Evolutionary conservation across 1,284 basidiomycete genomes (phyloP).

Genomic region (Tilletia horrida): DNA sequence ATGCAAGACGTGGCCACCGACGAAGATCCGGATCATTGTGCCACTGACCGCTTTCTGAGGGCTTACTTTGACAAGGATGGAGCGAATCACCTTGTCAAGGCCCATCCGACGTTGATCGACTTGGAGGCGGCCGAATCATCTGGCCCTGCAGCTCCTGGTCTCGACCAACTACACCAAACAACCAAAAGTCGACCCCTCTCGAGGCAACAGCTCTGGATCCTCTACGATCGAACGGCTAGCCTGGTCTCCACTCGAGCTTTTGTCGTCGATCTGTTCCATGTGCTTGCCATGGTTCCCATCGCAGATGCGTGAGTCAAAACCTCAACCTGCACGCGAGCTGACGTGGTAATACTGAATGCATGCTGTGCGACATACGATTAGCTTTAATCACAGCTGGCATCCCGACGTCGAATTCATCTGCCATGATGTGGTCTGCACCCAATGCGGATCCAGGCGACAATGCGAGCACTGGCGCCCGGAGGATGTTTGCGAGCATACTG

Average conservation of each 20-base stretch:
- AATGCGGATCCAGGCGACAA: slow-evolving; percentile 30
- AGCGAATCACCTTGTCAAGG: slow-evolving; percentile 24
- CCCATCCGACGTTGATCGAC: slow-evolving; percentile 24
- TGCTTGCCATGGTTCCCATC: slow-evolving; percentile 8
- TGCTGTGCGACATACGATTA: not conserved
- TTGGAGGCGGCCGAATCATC: not conserved
- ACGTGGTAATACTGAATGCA: not conserved
- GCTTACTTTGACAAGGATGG: slow-evolving; percentile 30
- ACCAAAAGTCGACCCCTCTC: not conserved
- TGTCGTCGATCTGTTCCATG: slow-evolving; percentile 44
- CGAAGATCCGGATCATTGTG: not conserved
- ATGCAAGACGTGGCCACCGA: slow-evolving; percentile 14
- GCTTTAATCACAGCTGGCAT: slow-evolving; percentile 41
- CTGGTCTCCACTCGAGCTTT: slow-evolving; percentile 47
- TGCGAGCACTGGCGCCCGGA: slow-evolving; percentile 8
- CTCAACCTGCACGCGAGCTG: not conserved
- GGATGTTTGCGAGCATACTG: not conserved
- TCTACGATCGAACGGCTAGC: slow-evolving; percentile 33
- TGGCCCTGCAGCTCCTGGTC: slow-evolving; percentile 22
- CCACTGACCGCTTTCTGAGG: slow-evolving; percentile 7
- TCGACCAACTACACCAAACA: not conserved
- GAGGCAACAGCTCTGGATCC: slow-evolving; percentile 13
- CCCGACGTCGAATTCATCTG: slow-evolving; percentile 46
- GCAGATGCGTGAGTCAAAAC: slow-evolving; percentile 28
- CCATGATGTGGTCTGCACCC: slow-evolving; percentile 44